Conservation (phyloP, 2,329 filamentous ascomycete species). For the Fonsecaea erecta region DNA sequence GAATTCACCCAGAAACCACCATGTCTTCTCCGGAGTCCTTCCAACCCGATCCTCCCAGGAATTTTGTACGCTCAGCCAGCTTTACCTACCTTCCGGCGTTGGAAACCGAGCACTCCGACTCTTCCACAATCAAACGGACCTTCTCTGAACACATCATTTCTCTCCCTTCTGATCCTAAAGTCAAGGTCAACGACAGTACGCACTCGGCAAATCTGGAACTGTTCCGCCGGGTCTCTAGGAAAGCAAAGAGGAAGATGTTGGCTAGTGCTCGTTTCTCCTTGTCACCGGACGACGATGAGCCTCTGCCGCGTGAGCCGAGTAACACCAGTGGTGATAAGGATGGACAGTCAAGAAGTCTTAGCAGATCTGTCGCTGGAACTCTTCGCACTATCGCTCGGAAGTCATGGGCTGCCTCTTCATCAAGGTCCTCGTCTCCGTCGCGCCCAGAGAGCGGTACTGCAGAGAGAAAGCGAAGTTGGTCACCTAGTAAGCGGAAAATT, state of each 20-base stretch:
- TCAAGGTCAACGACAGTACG: conserved; percentile 28
- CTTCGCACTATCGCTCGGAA: conserved; percentile 57
- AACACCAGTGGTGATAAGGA: conserved; percentile 38
- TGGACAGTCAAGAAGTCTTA: conserved; percentile 47
- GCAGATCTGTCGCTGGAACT: conserved; percentile 55
- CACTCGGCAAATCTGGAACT: conserved; percentile 35
- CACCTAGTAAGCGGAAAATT: conserved; percentile 27
- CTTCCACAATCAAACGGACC: conserved; percentile 52
- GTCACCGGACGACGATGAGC: conserved; percentile 45
- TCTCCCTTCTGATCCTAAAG: conserved; percentile 42
- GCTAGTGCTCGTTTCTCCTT: conserved; percentile 43
- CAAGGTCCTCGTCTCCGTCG: conserved; percentile 54
- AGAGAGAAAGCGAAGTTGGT: conserved; percentile 34
- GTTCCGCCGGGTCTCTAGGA: conserved; percentile 36
- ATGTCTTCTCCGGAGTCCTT: conserved; percentile 14
- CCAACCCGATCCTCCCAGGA: conserved; percentile 17
- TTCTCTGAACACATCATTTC: conserved; percentile 56
- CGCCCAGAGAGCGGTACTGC: conserved; percentile 40
- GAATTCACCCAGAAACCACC: conserved; percentile 23
- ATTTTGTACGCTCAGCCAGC: conserved; percentile 61
- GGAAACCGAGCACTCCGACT: conserved; percentile 41
- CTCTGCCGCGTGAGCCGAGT: conserved; percentile 31
- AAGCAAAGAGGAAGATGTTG: conserved; percentile 41
- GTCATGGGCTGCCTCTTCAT: conserved; percentile 54
- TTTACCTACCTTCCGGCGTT: conserved; percentile 59